Evolutionary conservation across 495 filamentous ascomycete species (phyloP).

Genomic region (Xylaria intraflava): DNA sequence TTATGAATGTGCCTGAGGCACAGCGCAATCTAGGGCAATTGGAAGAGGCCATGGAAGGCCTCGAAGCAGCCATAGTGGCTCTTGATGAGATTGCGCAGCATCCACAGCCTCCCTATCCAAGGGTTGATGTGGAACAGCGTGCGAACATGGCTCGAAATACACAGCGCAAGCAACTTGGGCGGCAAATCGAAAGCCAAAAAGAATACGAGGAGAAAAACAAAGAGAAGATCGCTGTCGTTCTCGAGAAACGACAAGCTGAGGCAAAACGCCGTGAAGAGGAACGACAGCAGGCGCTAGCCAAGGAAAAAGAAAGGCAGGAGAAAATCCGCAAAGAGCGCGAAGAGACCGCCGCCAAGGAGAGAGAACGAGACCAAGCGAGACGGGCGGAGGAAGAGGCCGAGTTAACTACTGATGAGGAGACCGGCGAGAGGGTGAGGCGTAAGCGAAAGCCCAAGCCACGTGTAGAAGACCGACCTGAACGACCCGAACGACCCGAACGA

Average conservation of each 20-base stretch:
- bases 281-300: constrained; percentile 55
- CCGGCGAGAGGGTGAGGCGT: constrained; percentile 66
- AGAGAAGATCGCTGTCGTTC: constrained; percentile 68
- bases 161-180: constrained; percentile 81
- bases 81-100: constrained; percentile 74
- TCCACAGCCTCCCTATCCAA: constrained; percentile 85
- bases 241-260: constrained; percentile 70
- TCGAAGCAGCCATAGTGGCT: constrained; percentile 79
- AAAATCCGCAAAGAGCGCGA: constrained; percentile 78
- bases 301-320: constrained; percentile 60
- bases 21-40: constrained; percentile 75
- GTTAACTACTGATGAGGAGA: constrained; percentile 68
- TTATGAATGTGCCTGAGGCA: constrained; percentile 65
- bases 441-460: constrained; percentile 49
- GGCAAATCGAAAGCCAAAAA: constrained; percentile 71
- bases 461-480: constrained; percentile 35
- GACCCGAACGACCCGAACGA: neutral
- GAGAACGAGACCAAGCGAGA: constrained; percentile 55
- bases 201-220: constrained; percentile 94
- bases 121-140: constrained; percentile 82
- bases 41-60: constrained; percentile 67
- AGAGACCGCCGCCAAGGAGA: constrained; percentile 67
- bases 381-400: constrained; percentile 74
- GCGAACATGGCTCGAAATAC: constrained; percentile 96
- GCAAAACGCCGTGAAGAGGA: constrained; percentile 66